phyloP scores from a whole-genome alignment of 352 stramenopile genomes.

The Globisporangium ultimum region DNA sequence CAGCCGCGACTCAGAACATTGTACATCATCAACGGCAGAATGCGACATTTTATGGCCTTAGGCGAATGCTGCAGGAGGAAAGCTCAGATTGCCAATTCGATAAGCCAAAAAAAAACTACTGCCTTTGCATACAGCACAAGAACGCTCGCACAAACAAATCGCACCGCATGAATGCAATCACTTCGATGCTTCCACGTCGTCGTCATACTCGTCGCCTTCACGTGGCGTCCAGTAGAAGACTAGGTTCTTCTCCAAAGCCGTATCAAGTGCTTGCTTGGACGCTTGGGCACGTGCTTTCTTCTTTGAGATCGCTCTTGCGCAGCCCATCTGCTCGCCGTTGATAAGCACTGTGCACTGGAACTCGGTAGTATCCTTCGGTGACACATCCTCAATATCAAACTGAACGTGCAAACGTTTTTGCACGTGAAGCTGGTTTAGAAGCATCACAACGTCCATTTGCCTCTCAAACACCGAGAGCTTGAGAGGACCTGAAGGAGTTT shows the following conservation, averaged over 20 bases:
- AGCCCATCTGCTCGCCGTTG: constrained; percentile 36
- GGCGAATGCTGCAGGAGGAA: neutral
- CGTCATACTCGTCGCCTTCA: constrained; percentile 21
- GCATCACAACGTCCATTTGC: constrained; percentile 30
- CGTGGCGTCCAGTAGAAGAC: constrained; percentile 28
- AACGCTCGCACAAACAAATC: constrained; percentile 5
- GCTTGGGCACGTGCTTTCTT: constrained; percentile 77
- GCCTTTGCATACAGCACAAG: constrained; percentile 4
- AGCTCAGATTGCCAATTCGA: too few relatives aligned
- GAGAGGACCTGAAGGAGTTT: neutral
- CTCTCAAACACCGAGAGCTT: constrained; percentile 44
- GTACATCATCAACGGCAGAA: constrained; percentile 7
- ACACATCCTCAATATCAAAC: constrained; percentile 51
- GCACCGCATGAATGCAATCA: constrained; percentile 4
- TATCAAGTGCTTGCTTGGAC: constrained; percentile 65
- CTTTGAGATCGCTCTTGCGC: constrained; percentile 54
- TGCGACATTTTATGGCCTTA: constrained; percentile 2
- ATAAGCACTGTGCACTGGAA: constrained; percentile 55
- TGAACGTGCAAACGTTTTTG: constrained; percentile 37
- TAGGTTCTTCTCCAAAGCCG: constrained; percentile 60
- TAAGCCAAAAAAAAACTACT: neutral
- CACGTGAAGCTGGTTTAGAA: constrained; percentile 54
- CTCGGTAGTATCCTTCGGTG: constrained; percentile 28
- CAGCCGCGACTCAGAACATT: neutral
- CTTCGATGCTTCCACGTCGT: constrained; percentile 9